Evolutionary conservation across 2,329 filamentous ascomycete species (phyloP), one percentile per base, ranked within the genome.

Genomic region (Fusarium papillatum): DNA sequence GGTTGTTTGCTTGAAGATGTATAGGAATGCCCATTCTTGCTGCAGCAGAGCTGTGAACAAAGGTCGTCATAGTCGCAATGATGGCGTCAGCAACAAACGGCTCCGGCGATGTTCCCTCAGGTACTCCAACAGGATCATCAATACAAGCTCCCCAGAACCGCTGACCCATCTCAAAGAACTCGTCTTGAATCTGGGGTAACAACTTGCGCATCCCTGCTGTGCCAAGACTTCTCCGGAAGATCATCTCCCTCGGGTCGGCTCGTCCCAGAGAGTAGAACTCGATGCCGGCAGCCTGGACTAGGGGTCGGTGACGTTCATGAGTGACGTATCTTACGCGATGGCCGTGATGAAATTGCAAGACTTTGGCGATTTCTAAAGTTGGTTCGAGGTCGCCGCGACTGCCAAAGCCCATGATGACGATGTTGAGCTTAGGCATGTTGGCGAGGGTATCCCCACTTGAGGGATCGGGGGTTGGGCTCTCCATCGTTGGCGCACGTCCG

Each of bases 381-480:
- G 64, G 64, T 26, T 67, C 53, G 13, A 67, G 39, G 48, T 67
- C 64, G 2, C 64, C 64, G 5, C 64, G 64, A 1, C 53, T 62
- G 31, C 64, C 64, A 16, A 67, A 48, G 19, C 53, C 55, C 64
- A 67, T 67, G 22, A 67, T 62, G 64, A 62, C 55, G 14, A 67
- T 67, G 22, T 62, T 67, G 22, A 67, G 55, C 1, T 29, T 66
- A 5, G 62, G 62, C 17, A 64, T 55, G 46, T 10, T 55, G 5
- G 24, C 7, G 10, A n/a, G 11, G 11, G 17, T 11, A 7, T 61
- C 36, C 24, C 17, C 24, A n/a, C 38, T 17, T n/a, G 17, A 16
- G 2, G 10, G 38, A 1, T 26, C 9, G 17, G 8, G 10, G 24
- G 24, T 1, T 14, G 19, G 24, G 7, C 26, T 29, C 22, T 43